Evolutionary conservation across 768 basidiomycete genomes (phyloP), one percentile per base, ranked within the genome.

Genomic region (Leccinellum luteum): DNA sequence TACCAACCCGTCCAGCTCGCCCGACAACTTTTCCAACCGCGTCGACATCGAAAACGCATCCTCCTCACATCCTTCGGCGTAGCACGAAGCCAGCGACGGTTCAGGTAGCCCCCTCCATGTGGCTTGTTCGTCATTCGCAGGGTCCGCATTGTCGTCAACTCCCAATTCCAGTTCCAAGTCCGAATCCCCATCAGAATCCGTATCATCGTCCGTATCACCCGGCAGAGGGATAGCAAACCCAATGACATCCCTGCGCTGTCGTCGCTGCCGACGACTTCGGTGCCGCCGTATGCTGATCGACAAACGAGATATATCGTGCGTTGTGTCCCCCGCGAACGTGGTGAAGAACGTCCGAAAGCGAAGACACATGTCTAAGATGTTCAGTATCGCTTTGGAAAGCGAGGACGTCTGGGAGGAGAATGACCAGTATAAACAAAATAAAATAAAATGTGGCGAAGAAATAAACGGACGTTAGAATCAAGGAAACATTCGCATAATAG

Each of bases 301-400:
- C 34, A 76, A 79, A 48, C 76, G 78, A 5, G 74, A 76, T 38
- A 75, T 72, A 56, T 87, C 87, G 53, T 81, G 83, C 1, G 84
- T 86, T 2, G 79, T 80, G 59, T 86, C 81, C 2, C 85, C 85
- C 14, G 81, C 79, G 64, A 85, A 84, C 0, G 83, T 72, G 21
- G 80, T 72, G 64, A 90, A 89, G 52, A 81, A 75, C 48, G 84
- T 80, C 58, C 80, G 82, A 69, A 92, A 92, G 63, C 84, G 81
- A 4, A 92, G 73, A 35, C 82, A 79, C 77, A 91, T 85, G 69
- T 93, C 89, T 27, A 92, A 76, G 57, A 91, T 80, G 8, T 85
- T 84, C 21, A 87, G 60, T 48, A 93, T 81, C 23, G 85, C 81
- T 59, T 81, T 81, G 64, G 85, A 83, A 8, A 91, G 74, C 17